Evolutionary conservation across 2,329 filamentous ascomycete species (phyloP).

Genomic region (Polychaeton citri): DNA sequence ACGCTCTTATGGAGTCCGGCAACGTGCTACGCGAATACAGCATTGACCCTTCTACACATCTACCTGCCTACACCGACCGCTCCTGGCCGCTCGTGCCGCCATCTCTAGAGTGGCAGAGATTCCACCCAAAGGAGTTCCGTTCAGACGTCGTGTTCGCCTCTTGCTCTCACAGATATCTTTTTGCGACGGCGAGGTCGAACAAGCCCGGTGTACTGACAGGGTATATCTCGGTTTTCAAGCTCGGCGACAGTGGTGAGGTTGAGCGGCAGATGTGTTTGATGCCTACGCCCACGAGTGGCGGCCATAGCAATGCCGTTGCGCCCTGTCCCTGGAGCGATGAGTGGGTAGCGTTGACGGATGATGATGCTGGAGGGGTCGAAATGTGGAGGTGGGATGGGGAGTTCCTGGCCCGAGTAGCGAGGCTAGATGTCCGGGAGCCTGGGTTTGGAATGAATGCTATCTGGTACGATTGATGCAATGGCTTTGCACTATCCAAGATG

Average conservation of each 20-base stretch:
- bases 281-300: conserved; percentile 74
- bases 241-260: conserved; percentile 53
- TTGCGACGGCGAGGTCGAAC: conserved; percentile 74
- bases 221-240: conserved; percentile 68
- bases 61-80: conserved; percentile 67
- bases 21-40: conserved; percentile 73
- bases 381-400: conserved; percentile 80
- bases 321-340: conserved; percentile 76
- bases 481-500: too few relatives aligned
- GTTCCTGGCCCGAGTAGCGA: conserved; percentile 63
- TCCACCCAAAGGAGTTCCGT: conserved; percentile 57
- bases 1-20: conserved; percentile 80
- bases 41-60: conserved; percentile 57
- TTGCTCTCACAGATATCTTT: conserved; percentile 58
- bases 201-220: conserved; percentile 55
- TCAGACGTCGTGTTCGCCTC: conserved; percentile 71
- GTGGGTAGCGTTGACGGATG: conserved; percentile 81
- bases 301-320: conserved; percentile 77
- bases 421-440: conserved; percentile 67
- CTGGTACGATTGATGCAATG: conserved; percentile 61
- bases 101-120: conserved; percentile 35
- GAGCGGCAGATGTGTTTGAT: conserved; percentile 68
- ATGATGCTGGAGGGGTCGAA: conserved; percentile 76
- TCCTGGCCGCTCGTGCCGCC: conserved; percentile 69
- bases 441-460: conserved; percentile 96